Evolutionary conservation across 768 basidiomycete genomes (phyloP), one percentile per base, ranked within the genome.

Genomic region (Kockovaella imperatae): DNA sequence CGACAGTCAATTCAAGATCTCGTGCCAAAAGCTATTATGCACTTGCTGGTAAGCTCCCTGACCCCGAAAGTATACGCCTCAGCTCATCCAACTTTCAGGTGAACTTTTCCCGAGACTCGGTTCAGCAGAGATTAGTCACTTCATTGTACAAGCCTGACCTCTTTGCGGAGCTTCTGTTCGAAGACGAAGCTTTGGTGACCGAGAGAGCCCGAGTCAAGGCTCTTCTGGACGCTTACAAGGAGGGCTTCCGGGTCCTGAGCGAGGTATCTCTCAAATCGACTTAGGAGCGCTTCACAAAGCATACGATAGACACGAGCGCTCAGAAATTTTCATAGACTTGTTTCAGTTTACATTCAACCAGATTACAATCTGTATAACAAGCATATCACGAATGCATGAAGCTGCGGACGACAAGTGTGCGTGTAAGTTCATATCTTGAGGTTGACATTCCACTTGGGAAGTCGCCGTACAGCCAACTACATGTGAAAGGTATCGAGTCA

Each of bases 11-110:
- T 99, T 54, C 88, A 96, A 58, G 95, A 99, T 70, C 78, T 96
- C 47, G 80, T 99, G 17, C 95, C 95, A 28, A 99, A 99, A 73
- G 89, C 91, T 18, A 84, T 95, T 75, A 96, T 97, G 93, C 93
- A 96, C 74, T 48, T 67, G 20, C 53, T 68, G 30, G 64, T 67
- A 41, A 49, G 62, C 60, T 3, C 6, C 5, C 21, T 36, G 20
- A n/a, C 5, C 18, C 0, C 28, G 13, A 3, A 17, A 15, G 32
- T 17, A 7, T 10, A 39, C 4, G 5, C 7, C 7, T 29, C 25
- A 48, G 28, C 14, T 3, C 6, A 15, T 21, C 28, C 15, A 17
- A 1, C 3, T 15, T 90, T 60, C 79, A 97, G 54, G 93, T 99
- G 67, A 97, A 95, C 73, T 79, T 87, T 66, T 91, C 91, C n/a